Percentiles rank a stretch among this genome's conserved stretches.
Evolutionary conservation across 495 filamentous ascomycete species (phyloP).

Genomic region (Pseudevernia furfuracea): DNA sequence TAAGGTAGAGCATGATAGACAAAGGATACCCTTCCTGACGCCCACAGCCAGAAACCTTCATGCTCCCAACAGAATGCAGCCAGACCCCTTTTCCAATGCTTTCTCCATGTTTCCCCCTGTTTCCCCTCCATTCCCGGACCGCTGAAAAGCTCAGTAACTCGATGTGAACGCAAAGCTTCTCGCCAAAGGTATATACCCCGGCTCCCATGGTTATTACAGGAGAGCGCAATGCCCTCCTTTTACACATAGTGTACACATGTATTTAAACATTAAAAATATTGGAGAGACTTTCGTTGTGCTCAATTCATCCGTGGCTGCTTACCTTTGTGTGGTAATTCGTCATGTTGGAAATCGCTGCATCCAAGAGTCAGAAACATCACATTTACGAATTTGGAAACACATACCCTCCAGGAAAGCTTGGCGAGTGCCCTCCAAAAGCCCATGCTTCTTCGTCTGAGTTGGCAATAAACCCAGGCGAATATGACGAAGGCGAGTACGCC

Average conservation of each 20-base stretch:
- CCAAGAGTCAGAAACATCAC: constrained; percentile 10
- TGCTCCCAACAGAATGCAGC: neutral
- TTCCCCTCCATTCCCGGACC: neutral
- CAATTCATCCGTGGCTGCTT: constrained; percentile 13
- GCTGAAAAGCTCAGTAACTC: constrained; percentile 6
- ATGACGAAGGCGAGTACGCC: constrained; percentile 24
- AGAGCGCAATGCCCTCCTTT: constrained; percentile 1
- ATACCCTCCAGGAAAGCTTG: constrained; percentile 23
- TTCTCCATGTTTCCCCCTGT: neutral
- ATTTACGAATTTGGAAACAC: constrained; percentile 14
- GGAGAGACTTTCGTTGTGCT: neutral
- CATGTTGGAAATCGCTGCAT: constrained; percentile 9
- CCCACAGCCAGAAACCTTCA: neutral
- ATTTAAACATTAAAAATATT: neutral
- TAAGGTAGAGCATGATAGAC: neutral
- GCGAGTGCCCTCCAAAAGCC: constrained; percentile 22
- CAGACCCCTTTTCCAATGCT: neutral
- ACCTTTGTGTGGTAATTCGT: constrained; percentile 13
- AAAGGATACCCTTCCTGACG: neutral
- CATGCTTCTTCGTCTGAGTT: constrained; percentile 25
- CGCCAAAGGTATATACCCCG: neutral
- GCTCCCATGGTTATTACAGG: neutral
- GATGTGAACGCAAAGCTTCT: neutral
- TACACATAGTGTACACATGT: constrained; percentile 12
- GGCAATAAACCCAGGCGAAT: constrained; percentile 25